Base-by-base conservation (phyloP, 768 basidiomycete species). In the Hortiboletus campestris region DNA sequence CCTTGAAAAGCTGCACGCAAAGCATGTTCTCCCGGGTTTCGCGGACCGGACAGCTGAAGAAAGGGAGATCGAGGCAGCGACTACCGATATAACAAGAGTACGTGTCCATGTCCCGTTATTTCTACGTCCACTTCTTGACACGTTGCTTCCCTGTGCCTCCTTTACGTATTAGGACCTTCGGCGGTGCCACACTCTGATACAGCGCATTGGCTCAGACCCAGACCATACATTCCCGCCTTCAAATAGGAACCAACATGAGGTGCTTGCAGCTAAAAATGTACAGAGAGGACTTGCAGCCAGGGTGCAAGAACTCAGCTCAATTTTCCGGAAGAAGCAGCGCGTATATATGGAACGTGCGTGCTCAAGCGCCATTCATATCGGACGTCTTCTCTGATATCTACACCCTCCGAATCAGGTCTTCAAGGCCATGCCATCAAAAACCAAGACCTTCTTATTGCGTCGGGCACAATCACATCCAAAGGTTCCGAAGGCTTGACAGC, bases 401-500 rank as follows among this genome's bases (percentile, higher is more conserved):
- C 53, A 44, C 55, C 53, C 53, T 46, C 46, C 52, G 56, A n/a
- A n/a, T 45, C 70, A 97, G 96, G 89, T 71, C 79, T 98, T 41
- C 93, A 96, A 78, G 97, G 97, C 58, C 95, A 98, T 77, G 93
- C 95, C 69, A 94, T 93, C 71, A 97, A 96, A 75, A 96, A 95
- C 68, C 92, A 94, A 74, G 94, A 97, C 77, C 77, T 97, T 39
- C 80, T 98, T 57, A 81, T 94, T 63, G 94, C 95, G 7, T 93
- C 92, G 43, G 95, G 91, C 40, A 85, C 86, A 28, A 83, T 95
- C 55, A 84, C 89, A 17, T 80, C 91, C 63, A 88, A 83, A 68
- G 92, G 91, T 25, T 81, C 85, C 49, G 94, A 95, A 66, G 84
- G 86, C 35, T 76, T 94, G 71, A 85, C 83, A 52, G 93, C 91